Evolutionary conservation across 345 rosid genomes (phyloP).

Genomic region (Lepidium didymum): DNA sequence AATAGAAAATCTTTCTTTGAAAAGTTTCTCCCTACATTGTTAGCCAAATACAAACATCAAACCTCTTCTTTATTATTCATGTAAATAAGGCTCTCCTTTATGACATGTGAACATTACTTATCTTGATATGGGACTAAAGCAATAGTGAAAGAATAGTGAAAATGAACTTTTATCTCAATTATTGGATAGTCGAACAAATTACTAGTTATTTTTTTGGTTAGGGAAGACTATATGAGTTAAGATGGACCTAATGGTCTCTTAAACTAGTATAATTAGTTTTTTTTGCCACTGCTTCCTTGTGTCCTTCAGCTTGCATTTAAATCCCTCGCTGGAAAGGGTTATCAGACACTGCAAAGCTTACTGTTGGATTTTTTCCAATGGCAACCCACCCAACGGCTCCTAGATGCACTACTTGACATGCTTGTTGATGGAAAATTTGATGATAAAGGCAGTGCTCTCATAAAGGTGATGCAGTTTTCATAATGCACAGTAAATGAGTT

Average conservation of each 20-base stretch:
- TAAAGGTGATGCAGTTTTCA: slow-evolving; percentile 48
- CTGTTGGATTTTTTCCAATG: slow-evolving; percentile 78
- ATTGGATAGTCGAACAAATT: not conserved
- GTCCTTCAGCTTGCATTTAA: slow-evolving; percentile 68
- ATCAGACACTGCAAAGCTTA: slow-evolving; percentile 85
- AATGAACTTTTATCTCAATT: slow-evolving; percentile 5
- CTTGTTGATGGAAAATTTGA: slow-evolving; percentile 95
- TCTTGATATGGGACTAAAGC: not conserved
- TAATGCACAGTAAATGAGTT: not conserved
- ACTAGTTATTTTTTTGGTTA: not conserved
- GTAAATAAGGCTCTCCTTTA: not conserved
- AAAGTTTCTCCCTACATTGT: not conserved
- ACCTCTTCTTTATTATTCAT: not conserved
- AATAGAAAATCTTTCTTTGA: not conserved
- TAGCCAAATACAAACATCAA: not conserved
- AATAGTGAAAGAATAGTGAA: not conserved
- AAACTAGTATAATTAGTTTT: slow-evolving; percentile 2
- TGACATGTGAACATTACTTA: not conserved
- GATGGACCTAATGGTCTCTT: not conserved
- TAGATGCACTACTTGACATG: slow-evolving; percentile 89
- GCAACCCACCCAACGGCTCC: slow-evolving; percentile 71
- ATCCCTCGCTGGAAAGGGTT: slow-evolving; percentile 89
- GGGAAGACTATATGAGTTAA: not conserved
- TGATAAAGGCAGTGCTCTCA: slow-evolving; percentile 46
- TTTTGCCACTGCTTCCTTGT: slow-evolving; percentile 8